Conservation (phyloP, 176 grass and related monocot genomes). For the Olyra latifolia region DNA sequence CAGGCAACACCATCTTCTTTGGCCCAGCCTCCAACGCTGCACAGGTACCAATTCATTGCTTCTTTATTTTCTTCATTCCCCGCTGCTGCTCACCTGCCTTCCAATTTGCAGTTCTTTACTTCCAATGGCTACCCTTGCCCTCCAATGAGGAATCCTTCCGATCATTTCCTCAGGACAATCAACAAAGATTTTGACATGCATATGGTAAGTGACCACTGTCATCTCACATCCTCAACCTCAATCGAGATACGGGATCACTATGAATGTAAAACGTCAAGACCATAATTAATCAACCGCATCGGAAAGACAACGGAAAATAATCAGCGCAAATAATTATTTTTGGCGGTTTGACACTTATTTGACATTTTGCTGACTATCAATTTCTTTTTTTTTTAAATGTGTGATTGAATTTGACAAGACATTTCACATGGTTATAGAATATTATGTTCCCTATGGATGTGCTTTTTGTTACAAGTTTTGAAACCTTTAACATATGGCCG, state of each 20-base stretch:
- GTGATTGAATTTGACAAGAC: not conserved
- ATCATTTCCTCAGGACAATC: conserved; percentile 63
- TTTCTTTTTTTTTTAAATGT: not conserved
- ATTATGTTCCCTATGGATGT: too few species aligned
- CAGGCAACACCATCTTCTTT: conserved; percentile 55
- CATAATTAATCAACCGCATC: too few species aligned
- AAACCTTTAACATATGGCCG: too few species aligned
- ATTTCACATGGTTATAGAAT: not conserved
- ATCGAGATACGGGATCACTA: not conserved
- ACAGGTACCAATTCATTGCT: too few species aligned
- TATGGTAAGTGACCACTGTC: conserved; percentile 22
- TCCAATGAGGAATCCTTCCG: conserved; percentile 57
- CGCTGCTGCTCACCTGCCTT: too few species aligned
- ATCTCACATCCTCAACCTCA: not conserved
- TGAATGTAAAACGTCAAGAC: too few species aligned
- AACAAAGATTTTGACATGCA: conserved; percentile 82
- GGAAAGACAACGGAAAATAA: too few species aligned
- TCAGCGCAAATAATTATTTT: too few species aligned
- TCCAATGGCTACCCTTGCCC: conserved; percentile 63
- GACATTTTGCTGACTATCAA: too few species aligned
- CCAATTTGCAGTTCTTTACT: conserved; percentile 57
- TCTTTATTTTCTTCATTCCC: too few species aligned
- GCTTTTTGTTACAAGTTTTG: too few species aligned
- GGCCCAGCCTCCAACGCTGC: conserved; percentile 26
- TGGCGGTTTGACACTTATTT: too few species aligned